phyloP scores from a whole-genome alignment of 1,284 basidiomycete species.

The Mycena sp. region DNA sequence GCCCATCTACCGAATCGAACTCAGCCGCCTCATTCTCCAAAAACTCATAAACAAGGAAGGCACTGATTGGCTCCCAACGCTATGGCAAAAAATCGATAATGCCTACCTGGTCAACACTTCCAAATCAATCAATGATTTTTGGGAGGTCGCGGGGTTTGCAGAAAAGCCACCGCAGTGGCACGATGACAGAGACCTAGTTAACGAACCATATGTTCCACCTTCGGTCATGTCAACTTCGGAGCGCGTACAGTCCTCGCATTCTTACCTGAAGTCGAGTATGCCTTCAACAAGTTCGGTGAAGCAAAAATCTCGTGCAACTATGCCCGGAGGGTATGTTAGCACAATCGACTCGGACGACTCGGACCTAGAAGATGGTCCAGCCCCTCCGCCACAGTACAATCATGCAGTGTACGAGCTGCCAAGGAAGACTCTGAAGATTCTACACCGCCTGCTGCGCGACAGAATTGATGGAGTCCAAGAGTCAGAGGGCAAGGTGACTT shows the following conservation, averaged over 20 bases:
- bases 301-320: no score
- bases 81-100: not conserved
- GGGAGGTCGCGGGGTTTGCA: not conserved
- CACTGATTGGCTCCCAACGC: not conserved
- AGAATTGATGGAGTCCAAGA: not conserved
- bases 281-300: no score
- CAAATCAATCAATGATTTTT: conserved; percentile 4
- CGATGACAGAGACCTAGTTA: not conserved
- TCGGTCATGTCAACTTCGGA: no score
- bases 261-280: no score
- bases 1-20: not conserved
- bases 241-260: no score
- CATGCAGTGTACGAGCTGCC: conserved; percentile 5
- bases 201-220: not conserved
- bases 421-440: not conserved
- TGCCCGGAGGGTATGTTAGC: no score
- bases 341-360: no score
- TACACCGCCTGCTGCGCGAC: not conserved
- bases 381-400: no score
- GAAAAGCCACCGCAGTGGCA: conserved; percentile 2
- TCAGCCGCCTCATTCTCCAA: not conserved
- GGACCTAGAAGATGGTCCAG: no score
- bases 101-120: not conserved
- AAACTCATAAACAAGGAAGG: not conserved
- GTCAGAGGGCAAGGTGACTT: conserved; percentile 4